These are phyloP conservation scores for Rosellinia necatrix DNA, from an alignment of 2,329 filamentous ascomycete genomes.

Conservation along the genomic window DNA sequence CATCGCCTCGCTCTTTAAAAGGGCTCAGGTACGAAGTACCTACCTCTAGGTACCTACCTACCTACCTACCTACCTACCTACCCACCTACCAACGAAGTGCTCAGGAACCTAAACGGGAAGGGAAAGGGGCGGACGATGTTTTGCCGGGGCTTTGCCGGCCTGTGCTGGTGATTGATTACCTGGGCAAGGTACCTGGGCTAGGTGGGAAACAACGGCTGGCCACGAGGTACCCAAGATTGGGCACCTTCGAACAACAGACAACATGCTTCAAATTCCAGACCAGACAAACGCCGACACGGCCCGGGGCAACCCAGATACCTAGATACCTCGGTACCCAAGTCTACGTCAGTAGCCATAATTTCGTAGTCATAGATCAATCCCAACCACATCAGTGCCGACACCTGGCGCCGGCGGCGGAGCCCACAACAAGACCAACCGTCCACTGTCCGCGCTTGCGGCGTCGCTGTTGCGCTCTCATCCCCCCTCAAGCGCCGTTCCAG, in stretches of 20 bases:
- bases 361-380: no score
- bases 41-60: no score
- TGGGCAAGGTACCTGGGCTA: not conserved
- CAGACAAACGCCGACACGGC: no score
- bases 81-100: no score
- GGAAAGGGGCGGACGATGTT: slow-evolving; percentile 4
- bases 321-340: no score
- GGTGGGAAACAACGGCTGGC: not conserved
- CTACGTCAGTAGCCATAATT: not conserved
- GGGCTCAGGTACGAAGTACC: no score
- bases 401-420: not conserved
- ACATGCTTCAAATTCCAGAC: not conserved
- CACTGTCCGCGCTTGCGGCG: not conserved
- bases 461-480: not conserved
- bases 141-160: slow-evolving; percentile 22
- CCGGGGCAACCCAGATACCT: not conserved
- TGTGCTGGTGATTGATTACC: no score
- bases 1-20: no score
- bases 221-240: not conserved
- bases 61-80: no score
- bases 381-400: not conserved
- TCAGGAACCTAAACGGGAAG: no score
- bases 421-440: not conserved
- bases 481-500: slow-evolving; percentile 8
- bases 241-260: slow-evolving; percentile 3